Percentiles rank a stretch among this genome's conserved stretches.
Evolutionary conservation across 345 rosid genomes (phyloP).

Genomic region (Noccaea caerulescens): DNA sequence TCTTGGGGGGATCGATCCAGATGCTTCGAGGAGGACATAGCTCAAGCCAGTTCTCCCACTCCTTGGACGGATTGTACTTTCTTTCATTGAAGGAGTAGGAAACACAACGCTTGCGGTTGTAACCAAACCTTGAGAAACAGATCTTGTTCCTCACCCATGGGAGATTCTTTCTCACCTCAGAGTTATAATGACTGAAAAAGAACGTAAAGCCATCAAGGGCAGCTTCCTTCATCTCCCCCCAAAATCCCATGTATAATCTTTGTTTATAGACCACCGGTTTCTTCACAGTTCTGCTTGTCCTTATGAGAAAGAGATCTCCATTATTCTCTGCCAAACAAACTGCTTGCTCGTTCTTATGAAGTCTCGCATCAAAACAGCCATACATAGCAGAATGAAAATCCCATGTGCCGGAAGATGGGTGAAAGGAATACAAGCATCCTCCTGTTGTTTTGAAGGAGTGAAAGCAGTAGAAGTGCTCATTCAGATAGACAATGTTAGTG

Average conservation of each 20-base stretch:
- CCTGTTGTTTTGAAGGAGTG: no score
- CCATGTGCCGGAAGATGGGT: conserved; percentile 1
- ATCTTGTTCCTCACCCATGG: conserved; percentile 11
- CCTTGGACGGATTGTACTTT: not conserved
- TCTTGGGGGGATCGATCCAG: not conserved
- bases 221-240: not conserved
- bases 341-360: not conserved
- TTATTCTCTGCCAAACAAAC: not conserved
- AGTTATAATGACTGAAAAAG: not conserved
- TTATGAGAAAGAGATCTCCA: not conserved
- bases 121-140: not conserved
- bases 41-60: not conserved
- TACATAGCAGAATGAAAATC: not conserved
- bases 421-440: not conserved
- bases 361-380: not conserved
- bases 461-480: not conserved
- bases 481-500: not conserved
- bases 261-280: not conserved
- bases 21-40: not conserved
- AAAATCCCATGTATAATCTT: not conserved
- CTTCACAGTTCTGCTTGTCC: not conserved
- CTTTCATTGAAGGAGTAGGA: not conserved
- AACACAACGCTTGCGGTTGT: not conserved
- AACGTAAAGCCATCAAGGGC: conserved; percentile 3
- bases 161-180: not conserved